These are phyloP conservation scores for Claviceps monticola DNA, from an alignment of 2,329 filamentous ascomycete species.

Conservation along the genomic window DNA sequence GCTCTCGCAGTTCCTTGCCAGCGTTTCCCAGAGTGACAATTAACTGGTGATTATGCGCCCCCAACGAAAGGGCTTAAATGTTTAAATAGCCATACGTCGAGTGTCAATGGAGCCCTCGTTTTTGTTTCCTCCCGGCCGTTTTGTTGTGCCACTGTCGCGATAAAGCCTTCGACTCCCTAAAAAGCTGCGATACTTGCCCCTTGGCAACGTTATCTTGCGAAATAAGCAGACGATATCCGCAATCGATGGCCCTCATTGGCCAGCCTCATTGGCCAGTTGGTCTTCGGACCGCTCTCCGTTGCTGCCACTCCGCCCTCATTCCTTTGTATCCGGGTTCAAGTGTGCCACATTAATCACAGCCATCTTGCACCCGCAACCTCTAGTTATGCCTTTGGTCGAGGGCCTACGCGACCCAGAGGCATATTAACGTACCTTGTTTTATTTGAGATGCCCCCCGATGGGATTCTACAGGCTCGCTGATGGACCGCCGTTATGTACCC, in stretches of 20 bases:
- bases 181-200: too few relatives aligned
- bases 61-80: too few relatives aligned
- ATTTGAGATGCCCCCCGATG: too few relatives aligned
- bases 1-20: too few relatives aligned
- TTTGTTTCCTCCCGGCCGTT: too few relatives aligned
- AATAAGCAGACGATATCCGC: not conserved
- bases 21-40: too few relatives aligned
- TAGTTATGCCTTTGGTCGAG: not conserved
- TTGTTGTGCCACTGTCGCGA: too few relatives aligned
- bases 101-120: too few relatives aligned
- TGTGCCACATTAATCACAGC: not conserved
- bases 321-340: not conserved
- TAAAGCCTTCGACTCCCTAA: too few relatives aligned
- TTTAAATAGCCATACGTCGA: too few relatives aligned
- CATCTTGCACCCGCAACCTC: not conserved
- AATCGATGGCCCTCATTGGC: not conserved
- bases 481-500: conserved; percentile 5
- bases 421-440: not conserved
- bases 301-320: not conserved
- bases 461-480: not conserved
- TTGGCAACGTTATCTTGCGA: too few relatives aligned
- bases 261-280: not conserved
- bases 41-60: too few relatives aligned
- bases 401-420: not conserved
- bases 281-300: not conserved